Base-by-base conservation (phyloP, 1,139 yeast species). In the Saccharomyces hybrid region DNA sequence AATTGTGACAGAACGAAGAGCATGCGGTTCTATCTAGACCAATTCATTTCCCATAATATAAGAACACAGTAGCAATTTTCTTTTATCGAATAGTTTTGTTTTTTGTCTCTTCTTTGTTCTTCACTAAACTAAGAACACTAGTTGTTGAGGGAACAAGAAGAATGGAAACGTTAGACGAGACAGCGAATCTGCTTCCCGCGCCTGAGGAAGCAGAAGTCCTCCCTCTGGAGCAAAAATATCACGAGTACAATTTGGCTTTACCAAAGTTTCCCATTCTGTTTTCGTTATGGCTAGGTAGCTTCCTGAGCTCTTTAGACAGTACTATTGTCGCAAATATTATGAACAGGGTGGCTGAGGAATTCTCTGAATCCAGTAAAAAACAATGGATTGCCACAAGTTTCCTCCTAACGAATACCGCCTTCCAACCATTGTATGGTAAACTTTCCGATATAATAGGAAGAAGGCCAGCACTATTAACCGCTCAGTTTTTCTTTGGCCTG, bases 311-410 rank as follows among this genome's bases (percentile, higher is more conserved):
- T 0, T 61, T 84, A 46, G 90, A 84, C 65, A 77, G 84, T 44
- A 84, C 89, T 0, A 79, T 84, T 44, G 84, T 84, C 14, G 81
- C 88, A 0, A 81, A 87, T 5, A 75, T 84, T 47, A 75, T 83
- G 75, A 79, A 83, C 27, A 79, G 75, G 56, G 83, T 83, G 27
- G 84, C 88, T 12, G 78, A 83, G 14, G 87, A 83, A 53, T 76
- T 83, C 57, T 71, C 79, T 46, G 84, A 80, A 53, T 74, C 83
- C 29, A 78, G 80, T 42, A 71, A 78, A 57, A 78, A 81, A 47
- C 78, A 83, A 26, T 83, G 87, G 86, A 80, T 83, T 24, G 88
- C 86, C 3, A 81, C 87, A 0, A 78, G 86, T 11, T 83, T 81
- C 63, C 71, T 83, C 31, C 68, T 83, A 24, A 79, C 88, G 2